phyloP scores from a whole-genome alignment of 176 grass and related monocot species.

The Guadua angustifolia region DNA sequence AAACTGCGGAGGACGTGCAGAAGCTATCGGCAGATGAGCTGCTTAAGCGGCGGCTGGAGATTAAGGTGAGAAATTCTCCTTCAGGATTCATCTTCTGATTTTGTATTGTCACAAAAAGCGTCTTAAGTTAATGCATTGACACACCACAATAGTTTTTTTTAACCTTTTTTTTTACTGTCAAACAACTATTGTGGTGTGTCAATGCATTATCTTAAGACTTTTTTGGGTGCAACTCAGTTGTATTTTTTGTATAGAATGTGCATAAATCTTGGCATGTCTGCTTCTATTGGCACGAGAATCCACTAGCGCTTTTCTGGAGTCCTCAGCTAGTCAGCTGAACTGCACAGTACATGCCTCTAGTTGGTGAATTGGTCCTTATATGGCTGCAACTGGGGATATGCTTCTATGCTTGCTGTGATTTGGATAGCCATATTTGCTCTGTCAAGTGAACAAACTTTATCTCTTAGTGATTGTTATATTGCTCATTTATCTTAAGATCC shows the following conservation, averaged over 20 bases:
- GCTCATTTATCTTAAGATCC: not conserved
- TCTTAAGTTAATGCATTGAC: not conserved
- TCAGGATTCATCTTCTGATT: slow-evolving; percentile 12
- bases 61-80: slow-evolving; percentile 63
- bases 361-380: not conserved
- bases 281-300: not conserved
- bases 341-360: not conserved
- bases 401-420: not conserved
- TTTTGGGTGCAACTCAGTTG: not conserved
- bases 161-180: too few relatives aligned
- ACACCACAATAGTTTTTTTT: too few relatives aligned
- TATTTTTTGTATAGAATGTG: not conserved
- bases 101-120: not conserved
- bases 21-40: slow-evolving; percentile 69
- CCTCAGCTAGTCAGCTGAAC: not conserved
- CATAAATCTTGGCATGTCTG: not conserved
- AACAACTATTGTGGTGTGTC: not conserved
- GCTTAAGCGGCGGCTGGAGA: slow-evolving; percentile 62
- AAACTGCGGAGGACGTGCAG: slow-evolving; percentile 60
- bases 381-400: not conserved
- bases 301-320: not conserved
- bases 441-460: not conserved
- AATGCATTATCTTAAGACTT: not conserved
- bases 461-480: not conserved
- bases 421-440: not conserved